Evolutionary conservation across 208 protist genomes (phyloP).

Genomic region (Herpetomonas tarakana): DNA sequence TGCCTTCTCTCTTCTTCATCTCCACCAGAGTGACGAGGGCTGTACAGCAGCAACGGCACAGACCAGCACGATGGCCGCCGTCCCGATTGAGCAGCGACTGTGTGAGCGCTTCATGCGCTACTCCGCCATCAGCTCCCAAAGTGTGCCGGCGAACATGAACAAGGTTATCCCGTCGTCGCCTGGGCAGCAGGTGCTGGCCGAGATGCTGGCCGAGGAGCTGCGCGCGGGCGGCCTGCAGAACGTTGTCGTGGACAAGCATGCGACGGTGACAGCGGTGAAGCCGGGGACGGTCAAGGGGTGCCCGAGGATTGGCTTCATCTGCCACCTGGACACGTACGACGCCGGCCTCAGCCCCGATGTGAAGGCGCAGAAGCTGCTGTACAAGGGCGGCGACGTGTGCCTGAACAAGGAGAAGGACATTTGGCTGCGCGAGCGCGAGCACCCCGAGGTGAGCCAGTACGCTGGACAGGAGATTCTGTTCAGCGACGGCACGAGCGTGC

Average conservation of each 20-base stretch:
- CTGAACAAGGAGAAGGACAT: conserved; percentile 72
- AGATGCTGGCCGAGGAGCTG: conserved; percentile 72
- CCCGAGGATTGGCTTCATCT: conserved; percentile 80
- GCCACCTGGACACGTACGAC: conserved; percentile 85
- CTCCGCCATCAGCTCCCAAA: conserved; percentile 72
- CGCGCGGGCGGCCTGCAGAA: conserved; percentile 33
- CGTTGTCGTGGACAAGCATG: conserved; percentile 61
- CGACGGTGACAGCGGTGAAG: conserved; percentile 79
- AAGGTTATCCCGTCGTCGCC: conserved; percentile 67
- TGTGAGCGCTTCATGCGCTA: conserved; percentile 78
- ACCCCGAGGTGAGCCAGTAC: conserved; percentile 75
- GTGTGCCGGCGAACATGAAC: conserved; percentile 47
- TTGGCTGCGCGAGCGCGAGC: conserved; percentile 52
- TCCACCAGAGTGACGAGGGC: too few relatives aligned
- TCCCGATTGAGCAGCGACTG: conserved; percentile 58
- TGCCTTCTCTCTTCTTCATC: too few relatives aligned
- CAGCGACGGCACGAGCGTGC: conserved; percentile 84
- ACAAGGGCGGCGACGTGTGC: conserved; percentile 70
- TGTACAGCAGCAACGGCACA: too few relatives aligned
- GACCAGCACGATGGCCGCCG: too few relatives aligned
- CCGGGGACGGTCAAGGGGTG: conserved; percentile 47
- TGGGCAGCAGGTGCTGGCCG: conserved; percentile 79
- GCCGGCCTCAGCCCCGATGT: conserved; percentile 66
- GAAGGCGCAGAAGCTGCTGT: conserved; percentile 64
- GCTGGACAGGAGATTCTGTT: conserved; percentile 81